Evolutionary conservation across 2,329 filamentous ascomycete species (phyloP).

Genomic region (Aspergillus pseudonomiae): DNA sequence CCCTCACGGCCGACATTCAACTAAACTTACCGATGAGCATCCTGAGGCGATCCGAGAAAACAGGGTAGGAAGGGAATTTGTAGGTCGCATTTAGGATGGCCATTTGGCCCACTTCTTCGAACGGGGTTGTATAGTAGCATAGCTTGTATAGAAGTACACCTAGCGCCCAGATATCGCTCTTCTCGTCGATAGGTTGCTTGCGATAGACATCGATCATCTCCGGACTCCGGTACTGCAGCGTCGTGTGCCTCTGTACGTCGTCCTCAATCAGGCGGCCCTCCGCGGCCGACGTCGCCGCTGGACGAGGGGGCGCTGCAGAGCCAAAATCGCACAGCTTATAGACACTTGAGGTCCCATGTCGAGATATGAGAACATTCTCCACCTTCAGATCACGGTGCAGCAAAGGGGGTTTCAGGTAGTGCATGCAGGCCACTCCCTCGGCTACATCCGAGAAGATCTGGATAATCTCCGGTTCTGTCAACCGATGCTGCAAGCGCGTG

Average conservation of each 20-base stretch:
- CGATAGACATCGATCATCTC: slow-evolving; percentile 99
- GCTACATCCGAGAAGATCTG: slow-evolving; percentile 96
- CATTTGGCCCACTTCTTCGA: slow-evolving; percentile 96
- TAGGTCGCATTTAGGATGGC: slow-evolving; percentile 95
- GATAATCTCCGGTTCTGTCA: slow-evolving; percentile 96
- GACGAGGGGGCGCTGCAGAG: slow-evolving; percentile 79
- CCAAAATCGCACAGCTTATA: slow-evolving; percentile 99
- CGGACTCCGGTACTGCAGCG: slow-evolving; percentile 93
- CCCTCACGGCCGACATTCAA: background rate
- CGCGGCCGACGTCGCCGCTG: slow-evolving; percentile 80
- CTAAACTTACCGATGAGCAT: slow-evolving; percentile 74
- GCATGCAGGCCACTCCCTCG: slow-evolving; percentile 97
- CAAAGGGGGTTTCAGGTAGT: slow-evolving; percentile 92
- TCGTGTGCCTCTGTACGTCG: slow-evolving; percentile 95
- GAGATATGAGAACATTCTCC: slow-evolving; percentile 91
- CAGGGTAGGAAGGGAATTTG: slow-evolving; percentile 84
- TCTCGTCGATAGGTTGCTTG: slow-evolving; percentile 95
- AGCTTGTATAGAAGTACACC: slow-evolving; percentile 96
- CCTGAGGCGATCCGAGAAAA: slow-evolving; percentile 88
- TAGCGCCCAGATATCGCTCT: slow-evolving; percentile 97
- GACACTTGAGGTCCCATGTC: slow-evolving; percentile 64
- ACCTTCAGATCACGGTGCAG: slow-evolving; percentile 96
- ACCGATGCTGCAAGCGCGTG: slow-evolving; percentile 88
- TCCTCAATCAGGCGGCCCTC: slow-evolving; percentile 95
- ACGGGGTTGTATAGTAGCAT: slow-evolving; percentile 98